Base-by-base conservation (phyloP, 2,329 filamentous ascomycete genomes). In the Claviceps sp. region DNA sequence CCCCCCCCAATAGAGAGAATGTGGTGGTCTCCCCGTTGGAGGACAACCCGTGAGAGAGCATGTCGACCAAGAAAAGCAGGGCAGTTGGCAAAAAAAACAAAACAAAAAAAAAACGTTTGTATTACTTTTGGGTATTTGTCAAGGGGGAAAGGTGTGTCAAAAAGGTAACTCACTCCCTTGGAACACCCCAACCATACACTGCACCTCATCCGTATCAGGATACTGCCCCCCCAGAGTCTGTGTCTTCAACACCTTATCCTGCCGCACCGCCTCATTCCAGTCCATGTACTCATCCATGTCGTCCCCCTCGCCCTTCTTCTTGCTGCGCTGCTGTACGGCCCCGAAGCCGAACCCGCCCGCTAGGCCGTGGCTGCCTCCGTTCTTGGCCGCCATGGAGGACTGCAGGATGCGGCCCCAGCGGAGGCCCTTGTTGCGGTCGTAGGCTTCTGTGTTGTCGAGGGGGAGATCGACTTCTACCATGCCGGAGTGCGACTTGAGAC, bases 131-230 rank as follows among this genome's bases (percentile, higher is more conserved):
- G 20, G 20, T 20, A 20, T 20, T 20, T 20, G 20, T 20, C 20
- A 3, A 13, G 5, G 5, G 14, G 26, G 8, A 34, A 34, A 34
- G 20, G 20, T 20, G 20, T 20, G 29, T 3, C 9, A 34, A 11
- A 9, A 3, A 11, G 29, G 29, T 11, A n/a, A 73, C 81, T 59
- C 68, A 91, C 88, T 80, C 49, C 84, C 84, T 63, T 85, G 80
- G 64, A 97, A 96, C n/a, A 89, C 85, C 29, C 88, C 93, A 48
- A 96, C 77, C 82, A 96, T 94, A 70, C 95, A 95, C 57, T 88
- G 84, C 22, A 85, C 84, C 56, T 84, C 79, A 56, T 83, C 80
- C 2, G 81, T 73, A 42, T 80, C 77, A 13, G 83, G 75, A 55
- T 88, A 83, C 65, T 91, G 83, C 0, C 93, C 93, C 45, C 89